phyloP scores from a whole-genome alignment of 1,284 basidiomycete genomes.

The Boletus hoseneyae region DNA sequence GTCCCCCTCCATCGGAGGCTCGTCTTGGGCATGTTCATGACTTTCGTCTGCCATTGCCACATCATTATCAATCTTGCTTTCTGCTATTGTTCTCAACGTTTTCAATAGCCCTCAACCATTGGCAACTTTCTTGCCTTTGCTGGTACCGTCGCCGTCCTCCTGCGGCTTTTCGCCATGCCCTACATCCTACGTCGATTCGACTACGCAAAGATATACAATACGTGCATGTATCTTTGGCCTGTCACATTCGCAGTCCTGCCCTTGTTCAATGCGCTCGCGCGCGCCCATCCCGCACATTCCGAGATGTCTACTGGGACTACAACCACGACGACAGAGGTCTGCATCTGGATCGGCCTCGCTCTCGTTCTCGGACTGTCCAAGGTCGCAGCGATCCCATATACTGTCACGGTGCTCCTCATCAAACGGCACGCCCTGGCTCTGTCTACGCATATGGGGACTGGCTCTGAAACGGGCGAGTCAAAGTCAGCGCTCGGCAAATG shows the following conservation, averaged over 20 bases:
- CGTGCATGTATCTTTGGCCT: conserved; percentile 17
- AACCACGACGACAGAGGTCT: background rate
- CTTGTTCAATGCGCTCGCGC: conserved; percentile 10
- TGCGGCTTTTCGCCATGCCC: conserved; percentile 9
- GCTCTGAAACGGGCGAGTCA: too few relatives aligned
- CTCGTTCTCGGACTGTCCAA: conserved; percentile 9
- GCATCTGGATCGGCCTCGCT: conserved; percentile 13
- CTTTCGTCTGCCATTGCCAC: too few relatives aligned
- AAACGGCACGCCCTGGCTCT: conserved; percentile 5
- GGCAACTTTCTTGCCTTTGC: conserved; percentile 13
- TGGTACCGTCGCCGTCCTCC: conserved; percentile 8
- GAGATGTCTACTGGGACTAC: background rate
- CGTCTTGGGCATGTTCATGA: too few relatives aligned
- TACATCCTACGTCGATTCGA: conserved; percentile 18
- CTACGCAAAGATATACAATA: conserved; percentile 13
- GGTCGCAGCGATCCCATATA: conserved; percentile 13
- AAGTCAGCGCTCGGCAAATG: conserved; percentile 8
- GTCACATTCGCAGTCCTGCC: conserved; percentile 12
- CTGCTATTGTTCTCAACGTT: background rate
- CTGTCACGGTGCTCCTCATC: conserved; percentile 11
- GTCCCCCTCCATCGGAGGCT: background rate
- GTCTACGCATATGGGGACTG: too few relatives aligned
- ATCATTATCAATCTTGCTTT: too few relatives aligned
- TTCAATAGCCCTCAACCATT: conserved; percentile 9
- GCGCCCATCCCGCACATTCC: background rate